A percentile compares a stretch with the other conserved stretches of the same genome.
Conservation (phyloP, 2,329 filamentous ascomycete species). For the Torrubiella hemipterigena region DNA sequence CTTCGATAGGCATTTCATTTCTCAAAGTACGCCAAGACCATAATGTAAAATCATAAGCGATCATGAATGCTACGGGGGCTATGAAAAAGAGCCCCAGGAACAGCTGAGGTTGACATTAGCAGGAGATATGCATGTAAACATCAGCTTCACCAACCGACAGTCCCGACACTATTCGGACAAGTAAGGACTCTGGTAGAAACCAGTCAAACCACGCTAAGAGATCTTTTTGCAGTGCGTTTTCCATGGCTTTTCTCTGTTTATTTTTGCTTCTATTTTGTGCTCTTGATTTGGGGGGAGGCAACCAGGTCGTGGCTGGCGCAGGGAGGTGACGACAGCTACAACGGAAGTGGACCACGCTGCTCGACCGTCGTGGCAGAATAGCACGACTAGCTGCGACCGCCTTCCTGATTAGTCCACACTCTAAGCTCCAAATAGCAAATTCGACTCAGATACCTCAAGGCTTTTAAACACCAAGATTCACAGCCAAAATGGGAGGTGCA, state of each 20-base stretch:
- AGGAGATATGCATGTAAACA: no score
- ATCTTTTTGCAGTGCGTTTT: not conserved
- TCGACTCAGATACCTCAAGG: not conserved
- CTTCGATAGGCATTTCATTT: no score
- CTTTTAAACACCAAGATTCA: not conserved
- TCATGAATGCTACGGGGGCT: not conserved
- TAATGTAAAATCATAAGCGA: not conserved
- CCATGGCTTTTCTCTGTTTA: not conserved
- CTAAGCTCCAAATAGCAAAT: not conserved
- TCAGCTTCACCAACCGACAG: no score
- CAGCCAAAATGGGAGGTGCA: conserved; percentile 14
- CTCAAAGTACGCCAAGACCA: conserved; percentile 3
- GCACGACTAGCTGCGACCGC: no score
- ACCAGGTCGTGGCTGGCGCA: no score
- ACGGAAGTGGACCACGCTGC: no score
- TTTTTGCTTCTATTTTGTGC: not conserved
- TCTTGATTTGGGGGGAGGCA: no score
- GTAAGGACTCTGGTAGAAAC: not conserved
- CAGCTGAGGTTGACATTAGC: no score
- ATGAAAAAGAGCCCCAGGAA: no score
- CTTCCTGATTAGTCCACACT: conserved; percentile 3
- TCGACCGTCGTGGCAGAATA: no score
- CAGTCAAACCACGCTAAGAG: conserved; percentile 1
- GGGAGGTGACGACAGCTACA: no score
- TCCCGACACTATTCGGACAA: no score